Base-by-base conservation (phyloP, 768 basidiomycete genomes). In the Wakefieldia striispora region DNA sequence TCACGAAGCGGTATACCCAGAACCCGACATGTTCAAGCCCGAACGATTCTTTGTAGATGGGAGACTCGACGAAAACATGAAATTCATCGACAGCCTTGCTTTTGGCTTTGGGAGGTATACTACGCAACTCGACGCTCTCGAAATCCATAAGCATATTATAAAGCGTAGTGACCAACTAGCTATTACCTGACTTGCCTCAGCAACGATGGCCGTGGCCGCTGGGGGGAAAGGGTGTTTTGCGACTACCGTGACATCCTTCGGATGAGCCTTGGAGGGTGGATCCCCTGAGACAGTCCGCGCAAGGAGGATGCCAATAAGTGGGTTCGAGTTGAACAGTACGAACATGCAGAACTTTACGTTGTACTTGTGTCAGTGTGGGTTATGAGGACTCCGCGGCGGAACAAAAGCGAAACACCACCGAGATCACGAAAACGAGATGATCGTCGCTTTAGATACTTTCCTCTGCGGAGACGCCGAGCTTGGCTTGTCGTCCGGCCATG, bases 391-490 rank as follows among this genome's bases (percentile, higher is more conserved):
- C n/a, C n/a, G n/a, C n/a, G n/a, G n/a, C n/a, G n/a, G n/a, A n/a
- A 31, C 13, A 35, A 44, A 23, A n/a, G 26, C 6, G 14, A 21
- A 29, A n/a, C 35, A 70, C 80, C 53, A 26, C 83, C 83, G 46
- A 82, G 77, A 65, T 86, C 83, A 45, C 86, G 77, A 64, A 85
- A 83, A 21, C 85, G 73, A 29, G 83, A 74, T 56, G 86, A 80
- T 51, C 81, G 82, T 36, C 84, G 76, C 60, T 84, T 75, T 16
- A 80, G 60, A 38, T 74, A 59, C 86, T 88, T 45, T 81, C 82
- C 43, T 82, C 77, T 13, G 80, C 78, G 41, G 75, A 60, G 7
- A 59, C 62, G 24, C 55, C 60, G 0, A 64, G 63, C 42, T 62
- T 55, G 45, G 55, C 53, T 39, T 62, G 61, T 26, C 55, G 61